Evolutionary conservation across 495 filamentous ascomycete genomes (phyloP), one percentile per base, ranked within the genome.

Genomic region (Xylaria longipes): DNA sequence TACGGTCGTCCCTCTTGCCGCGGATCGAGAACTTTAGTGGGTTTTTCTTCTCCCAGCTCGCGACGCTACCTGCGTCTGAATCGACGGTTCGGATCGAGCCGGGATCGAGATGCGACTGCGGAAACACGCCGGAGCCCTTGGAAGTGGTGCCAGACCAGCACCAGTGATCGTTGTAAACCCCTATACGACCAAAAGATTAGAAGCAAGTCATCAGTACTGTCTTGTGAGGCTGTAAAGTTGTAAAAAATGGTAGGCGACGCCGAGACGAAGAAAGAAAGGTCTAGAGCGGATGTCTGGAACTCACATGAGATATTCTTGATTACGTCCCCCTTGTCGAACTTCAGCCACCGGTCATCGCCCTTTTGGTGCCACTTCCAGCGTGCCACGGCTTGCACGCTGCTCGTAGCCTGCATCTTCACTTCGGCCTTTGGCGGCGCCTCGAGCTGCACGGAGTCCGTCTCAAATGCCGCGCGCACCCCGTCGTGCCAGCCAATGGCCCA

Each of bases 401-500:
- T 82, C 31, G 77, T 76, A 20, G 69, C 72, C 61, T 82, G 78
- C 77, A 80, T 80, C 69, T 77, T 76, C 15, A 81, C 69, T 46
- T 83, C 79, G 57, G 73, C 71, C 54, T 75, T 79, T 5, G 74
- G 70, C 48, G 85, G 85, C 39, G 73, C 69, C 31, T 83, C 76
- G 37, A 86, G 73, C 43, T 75, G 73, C 11, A 87, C 76, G 1
- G 74, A 66, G n/a, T 82, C 80, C 58, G 77, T 65, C 48, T 84
- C 84, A 65, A 87, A 83, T 22, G 78, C 76, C 1, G 80, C 85
- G 39, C 76, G 70, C 12, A 75, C 74, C 3, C 82, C 80, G 58
- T 87, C 84, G 33, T 84, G 83, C 80, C 85, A 86, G 9, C 84
- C 84, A 12, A 81, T 73, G 22, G 78, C 82, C 84, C 84, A 87